Conservation (phyloP, 169 alveolate genomes). For the Plasmodium gallinaceum region DNA sequence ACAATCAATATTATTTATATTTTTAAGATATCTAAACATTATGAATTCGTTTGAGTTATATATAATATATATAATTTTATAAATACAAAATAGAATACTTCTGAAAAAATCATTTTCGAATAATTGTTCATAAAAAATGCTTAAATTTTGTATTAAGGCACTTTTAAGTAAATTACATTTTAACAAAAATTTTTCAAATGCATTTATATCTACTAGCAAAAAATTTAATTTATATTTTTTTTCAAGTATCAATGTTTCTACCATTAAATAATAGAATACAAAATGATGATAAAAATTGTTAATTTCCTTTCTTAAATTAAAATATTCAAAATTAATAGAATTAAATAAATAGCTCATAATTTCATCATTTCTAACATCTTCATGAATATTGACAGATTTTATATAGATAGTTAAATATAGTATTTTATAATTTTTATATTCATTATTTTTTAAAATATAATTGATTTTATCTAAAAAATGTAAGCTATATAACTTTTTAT, state of each 20-base stretch:
- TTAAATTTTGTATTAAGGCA: conserved; percentile 35
- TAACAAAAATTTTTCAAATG: conserved; percentile 29
- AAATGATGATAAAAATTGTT: conserved; percentile 38
- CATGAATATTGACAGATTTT: conserved; percentile 64
- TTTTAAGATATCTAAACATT: conserved; percentile 51
- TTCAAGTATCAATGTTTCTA: conserved; percentile 6
- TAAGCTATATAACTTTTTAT: conserved; percentile 23
- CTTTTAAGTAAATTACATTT: conserved; percentile 37
- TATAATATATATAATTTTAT: conserved; percentile 60
- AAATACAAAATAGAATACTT: conserved; percentile 15
- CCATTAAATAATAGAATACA: conserved; percentile 41
- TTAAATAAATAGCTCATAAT: conserved; percentile 26
- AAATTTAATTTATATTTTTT: conserved; percentile 35
- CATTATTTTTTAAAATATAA: conserved; percentile 26
- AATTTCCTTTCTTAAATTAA: conserved; percentile 57
- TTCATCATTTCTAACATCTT: conserved; percentile 69
- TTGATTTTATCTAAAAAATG: conserved; percentile 44
- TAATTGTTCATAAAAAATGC: conserved; percentile 25
- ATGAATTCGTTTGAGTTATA: conserved; percentile 49
- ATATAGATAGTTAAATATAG: conserved; percentile 54
- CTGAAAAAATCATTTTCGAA: conserved; percentile 10
- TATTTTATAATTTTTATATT: conserved; percentile 44
- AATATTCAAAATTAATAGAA: conserved; percentile 67
- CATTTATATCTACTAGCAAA: conserved; percentile 6
- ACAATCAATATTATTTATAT: conserved; percentile 1